Conservation (phyloP, 768 basidiomycete genomes). For the Cystobasidium tubakii region DNA sequence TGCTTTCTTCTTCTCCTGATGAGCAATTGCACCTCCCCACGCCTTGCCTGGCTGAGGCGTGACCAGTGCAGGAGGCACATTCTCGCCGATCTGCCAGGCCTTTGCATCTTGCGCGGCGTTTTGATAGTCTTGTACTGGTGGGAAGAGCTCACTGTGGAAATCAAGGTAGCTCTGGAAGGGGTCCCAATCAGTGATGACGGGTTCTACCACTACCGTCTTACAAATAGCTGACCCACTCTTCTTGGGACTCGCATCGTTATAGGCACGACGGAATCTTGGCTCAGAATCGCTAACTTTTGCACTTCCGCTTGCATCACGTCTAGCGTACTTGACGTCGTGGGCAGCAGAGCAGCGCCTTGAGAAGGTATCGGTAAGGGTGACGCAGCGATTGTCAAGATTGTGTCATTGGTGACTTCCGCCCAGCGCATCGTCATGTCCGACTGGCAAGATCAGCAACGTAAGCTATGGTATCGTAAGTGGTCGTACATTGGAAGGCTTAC, state of each 20-base stretch:
- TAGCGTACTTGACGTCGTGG: slow-evolving; percentile 42
- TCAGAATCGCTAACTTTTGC: slow-evolving; percentile 46
- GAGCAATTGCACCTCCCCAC: slow-evolving; percentile 14
- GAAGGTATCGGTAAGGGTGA: slow-evolving; percentile 44
- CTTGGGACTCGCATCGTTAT: slow-evolving; percentile 48
- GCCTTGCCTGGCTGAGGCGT: slow-evolving; percentile 13
- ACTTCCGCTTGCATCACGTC: slow-evolving; percentile 51
- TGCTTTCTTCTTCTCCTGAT: not conserved
- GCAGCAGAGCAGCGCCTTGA: slow-evolving; percentile 45
- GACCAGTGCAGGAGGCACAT: slow-evolving; percentile 3
- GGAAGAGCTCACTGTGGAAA: slow-evolving; percentile 50
- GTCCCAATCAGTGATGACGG: too few species aligned
- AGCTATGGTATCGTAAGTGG: not conserved
- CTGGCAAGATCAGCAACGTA: not conserved
- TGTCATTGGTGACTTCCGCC: slow-evolving; percentile 46
- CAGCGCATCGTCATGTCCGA: slow-evolving; percentile 50
- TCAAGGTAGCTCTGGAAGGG: slow-evolving; percentile 48
- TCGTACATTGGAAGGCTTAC: too few species aligned
- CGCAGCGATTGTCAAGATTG: slow-evolving; percentile 47
- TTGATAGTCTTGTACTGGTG: slow-evolving; percentile 37
- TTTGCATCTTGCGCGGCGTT: slow-evolving; percentile 32
- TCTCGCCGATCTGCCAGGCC: slow-evolving; percentile 38
- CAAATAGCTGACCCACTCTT: too few species aligned
- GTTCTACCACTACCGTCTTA: too few species aligned
- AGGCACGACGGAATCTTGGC: slow-evolving; percentile 48